A percentile compares a stretch with the other conserved stretches of the same genome.
phyloP scores from a whole-genome alignment of 2,329 filamentous ascomycete species.

The Aspergillus unguis region DNA sequence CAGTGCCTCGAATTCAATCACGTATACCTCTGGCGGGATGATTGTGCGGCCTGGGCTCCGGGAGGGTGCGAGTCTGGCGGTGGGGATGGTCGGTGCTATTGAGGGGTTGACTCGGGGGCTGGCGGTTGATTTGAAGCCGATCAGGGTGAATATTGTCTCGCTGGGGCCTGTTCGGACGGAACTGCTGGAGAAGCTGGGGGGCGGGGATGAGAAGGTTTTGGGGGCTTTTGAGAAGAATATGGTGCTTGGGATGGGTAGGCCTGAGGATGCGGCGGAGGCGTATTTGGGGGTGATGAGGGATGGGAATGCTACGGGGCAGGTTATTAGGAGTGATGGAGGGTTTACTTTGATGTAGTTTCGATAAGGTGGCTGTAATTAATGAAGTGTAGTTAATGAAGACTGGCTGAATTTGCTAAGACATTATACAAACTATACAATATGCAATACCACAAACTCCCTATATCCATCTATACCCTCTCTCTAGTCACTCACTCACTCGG shows the following conservation, averaged over 20 bases:
- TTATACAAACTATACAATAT: neutral
- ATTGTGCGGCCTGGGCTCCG: neutral
- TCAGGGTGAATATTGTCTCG: conserved; percentile 43
- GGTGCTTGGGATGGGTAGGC: conserved; percentile 27
- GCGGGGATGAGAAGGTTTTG: conserved; percentile 25
- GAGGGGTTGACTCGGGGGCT: conserved; percentile 38
- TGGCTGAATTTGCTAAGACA: neutral
- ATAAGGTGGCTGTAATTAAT: neutral
- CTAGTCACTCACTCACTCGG: neutral
- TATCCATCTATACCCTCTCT: neutral
- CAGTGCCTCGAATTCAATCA: neutral
- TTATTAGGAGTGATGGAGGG: conserved; percentile 38
- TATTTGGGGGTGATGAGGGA: conserved; percentile 47
- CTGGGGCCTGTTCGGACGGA: conserved; percentile 44
- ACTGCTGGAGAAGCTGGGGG: conserved; percentile 24
- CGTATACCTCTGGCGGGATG: neutral
- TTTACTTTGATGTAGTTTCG: conserved; percentile 24
- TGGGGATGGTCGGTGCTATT: conserved; percentile 6
- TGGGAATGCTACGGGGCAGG: conserved; percentile 36
- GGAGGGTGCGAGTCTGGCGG: neutral
- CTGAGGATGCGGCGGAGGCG: conserved; percentile 43
- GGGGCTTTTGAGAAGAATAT: conserved; percentile 18
- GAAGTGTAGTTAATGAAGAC: neutral
- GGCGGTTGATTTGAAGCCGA: conserved; percentile 43
- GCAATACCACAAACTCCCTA: neutral